These are phyloP conservation scores for Penicillium freii DNA, from an alignment of 2,329 filamentous ascomycete genomes.

Conservation along the genomic window DNA sequence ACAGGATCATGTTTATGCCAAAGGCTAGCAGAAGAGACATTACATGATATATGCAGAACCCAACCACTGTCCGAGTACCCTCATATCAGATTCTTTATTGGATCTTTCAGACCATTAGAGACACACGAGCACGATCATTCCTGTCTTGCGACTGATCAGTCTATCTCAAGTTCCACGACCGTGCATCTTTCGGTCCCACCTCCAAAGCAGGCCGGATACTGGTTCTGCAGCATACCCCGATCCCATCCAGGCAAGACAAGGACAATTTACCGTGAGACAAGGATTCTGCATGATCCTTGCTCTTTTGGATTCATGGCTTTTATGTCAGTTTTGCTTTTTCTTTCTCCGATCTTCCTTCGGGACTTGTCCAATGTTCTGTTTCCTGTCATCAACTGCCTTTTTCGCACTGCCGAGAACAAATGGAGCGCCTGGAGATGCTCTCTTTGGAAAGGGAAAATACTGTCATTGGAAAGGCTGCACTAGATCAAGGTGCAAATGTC, in stretches of 20 bases:
- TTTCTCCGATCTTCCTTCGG: not conserved
- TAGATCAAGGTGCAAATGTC: not conserved
- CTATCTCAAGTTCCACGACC: constrained; percentile 1
- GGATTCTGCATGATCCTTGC: constrained; percentile 2
- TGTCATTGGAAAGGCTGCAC: not conserved
- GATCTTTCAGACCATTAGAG: not conserved
- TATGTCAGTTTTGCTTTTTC: constrained; percentile 3
- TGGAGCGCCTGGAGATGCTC: constrained; percentile 5
- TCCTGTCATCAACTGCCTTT: not conserved
- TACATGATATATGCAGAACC: not conserved
- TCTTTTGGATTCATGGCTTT: not conserved
- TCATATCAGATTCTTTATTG: not conserved
- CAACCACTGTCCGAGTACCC: not conserved
- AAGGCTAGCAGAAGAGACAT: not conserved
- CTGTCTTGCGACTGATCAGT: not conserved
- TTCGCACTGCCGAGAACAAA: not conserved
- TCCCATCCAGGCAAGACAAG: not conserved
- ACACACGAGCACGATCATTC: not conserved
- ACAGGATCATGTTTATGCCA: not conserved
- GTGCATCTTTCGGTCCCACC: not conserved
- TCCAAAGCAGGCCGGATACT: not conserved
- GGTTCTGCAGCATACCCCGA: not conserved
- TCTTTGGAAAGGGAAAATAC: not conserved
- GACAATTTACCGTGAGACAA: not conserved
- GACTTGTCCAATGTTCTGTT: not conserved